Evolutionary conservation across 2,329 filamentous ascomycete genomes (phyloP).

Genomic region (Stemphylium lycopersici): DNA sequence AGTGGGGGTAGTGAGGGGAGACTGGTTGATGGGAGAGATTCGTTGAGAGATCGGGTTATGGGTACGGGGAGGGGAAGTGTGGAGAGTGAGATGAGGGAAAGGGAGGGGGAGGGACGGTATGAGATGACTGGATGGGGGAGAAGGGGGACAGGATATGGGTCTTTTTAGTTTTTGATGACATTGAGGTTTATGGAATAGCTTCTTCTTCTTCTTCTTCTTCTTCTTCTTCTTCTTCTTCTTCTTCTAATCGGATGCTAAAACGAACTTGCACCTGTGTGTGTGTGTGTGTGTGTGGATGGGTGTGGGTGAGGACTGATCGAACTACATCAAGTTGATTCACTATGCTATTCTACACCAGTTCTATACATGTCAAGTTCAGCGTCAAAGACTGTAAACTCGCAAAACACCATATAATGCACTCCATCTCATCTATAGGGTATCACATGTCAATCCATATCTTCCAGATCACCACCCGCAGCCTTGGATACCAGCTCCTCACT

Average conservation of each 20-base stretch:
- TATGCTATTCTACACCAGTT: too few relatives aligned
- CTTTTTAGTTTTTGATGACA: background rate
- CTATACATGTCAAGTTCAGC: too few relatives aligned
- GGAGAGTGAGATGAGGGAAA: slow-evolving; percentile 15
- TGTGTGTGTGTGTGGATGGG: too few relatives aligned
- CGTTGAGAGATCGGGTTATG: slow-evolving; percentile 10
- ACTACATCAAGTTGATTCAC: too few relatives aligned
- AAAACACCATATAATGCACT: slow-evolving; percentile 10
- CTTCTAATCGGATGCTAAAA: too few relatives aligned
- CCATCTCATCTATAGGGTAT: slow-evolving; percentile 26
- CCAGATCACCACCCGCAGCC: slow-evolving; percentile 47
- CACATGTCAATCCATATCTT: slow-evolving; percentile 64
- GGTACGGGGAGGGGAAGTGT: slow-evolving; percentile 6
- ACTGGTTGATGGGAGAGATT: slow-evolving; percentile 7
- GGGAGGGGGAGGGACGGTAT: slow-evolving; percentile 1
- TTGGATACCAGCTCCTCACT: slow-evolving; percentile 56
- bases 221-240: too few relatives aligned
- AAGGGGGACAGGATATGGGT: background rate
- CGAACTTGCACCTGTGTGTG: too few relatives aligned
- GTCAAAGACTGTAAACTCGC: background rate
- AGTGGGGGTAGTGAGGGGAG: slow-evolving; percentile 10
- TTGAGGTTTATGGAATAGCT: background rate
- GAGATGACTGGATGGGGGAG: slow-evolving; percentile 5
- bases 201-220: background rate
- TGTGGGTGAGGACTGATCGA: too few relatives aligned